A percentile compares a stretch with the other conserved stretches of the same genome.
These are phyloP conservation scores for Pholiota adiposa DNA, from an alignment of 1,284 basidiomycete genomes.

Conservation along the genomic window DNA sequence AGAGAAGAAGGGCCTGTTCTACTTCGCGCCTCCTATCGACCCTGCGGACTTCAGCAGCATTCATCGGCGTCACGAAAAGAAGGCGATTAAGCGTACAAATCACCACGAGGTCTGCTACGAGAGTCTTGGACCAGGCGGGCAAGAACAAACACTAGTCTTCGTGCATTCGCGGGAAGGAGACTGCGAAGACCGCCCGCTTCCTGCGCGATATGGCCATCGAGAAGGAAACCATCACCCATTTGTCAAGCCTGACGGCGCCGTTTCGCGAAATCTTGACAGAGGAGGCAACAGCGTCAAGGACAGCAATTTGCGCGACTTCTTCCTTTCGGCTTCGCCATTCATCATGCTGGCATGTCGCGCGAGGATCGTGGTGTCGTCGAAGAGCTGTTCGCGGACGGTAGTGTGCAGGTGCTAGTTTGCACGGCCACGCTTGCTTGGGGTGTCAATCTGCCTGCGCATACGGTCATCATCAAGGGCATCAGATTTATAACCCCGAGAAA, in stretches of 20 bases:
- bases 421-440: slow-evolving; percentile 99
- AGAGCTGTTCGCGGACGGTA: slow-evolving; percentile 92
- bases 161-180: slow-evolving; percentile 99
- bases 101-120: slow-evolving; percentile 99
- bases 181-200: slow-evolving; percentile 96
- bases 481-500: slow-evolving; percentile 99
- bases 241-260: slow-evolving; percentile 89
- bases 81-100: slow-evolving; percentile 99
- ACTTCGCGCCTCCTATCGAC: slow-evolving; percentile 93
- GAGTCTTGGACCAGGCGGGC: slow-evolving; percentile 92
- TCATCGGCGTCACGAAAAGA: slow-evolving; percentile 98
- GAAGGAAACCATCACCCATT: slow-evolving; percentile 97
- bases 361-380: slow-evolving; percentile 94
- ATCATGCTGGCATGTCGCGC: slow-evolving; percentile 98
- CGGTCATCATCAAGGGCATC: slow-evolving; percentile 99
- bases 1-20: slow-evolving; percentile 92
- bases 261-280: slow-evolving; percentile 84
- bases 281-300: slow-evolving; percentile 89
- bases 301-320: slow-evolving; percentile 87
- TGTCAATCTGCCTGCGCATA: slow-evolving; percentile 97
- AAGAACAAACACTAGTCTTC: slow-evolving; percentile 93
- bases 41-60: slow-evolving; percentile 97
- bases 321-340: slow-evolving; percentile 97
- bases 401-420: slow-evolving; percentile 94
- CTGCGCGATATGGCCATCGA: slow-evolving; percentile 95